A percentile compares a stretch with the other conserved stretches of the same genome.
These are phyloP conservation scores for Mortierella sp. DNA, from an alignment of 371 early-diverging fungal genomes.

Conservation along the genomic window DNA sequence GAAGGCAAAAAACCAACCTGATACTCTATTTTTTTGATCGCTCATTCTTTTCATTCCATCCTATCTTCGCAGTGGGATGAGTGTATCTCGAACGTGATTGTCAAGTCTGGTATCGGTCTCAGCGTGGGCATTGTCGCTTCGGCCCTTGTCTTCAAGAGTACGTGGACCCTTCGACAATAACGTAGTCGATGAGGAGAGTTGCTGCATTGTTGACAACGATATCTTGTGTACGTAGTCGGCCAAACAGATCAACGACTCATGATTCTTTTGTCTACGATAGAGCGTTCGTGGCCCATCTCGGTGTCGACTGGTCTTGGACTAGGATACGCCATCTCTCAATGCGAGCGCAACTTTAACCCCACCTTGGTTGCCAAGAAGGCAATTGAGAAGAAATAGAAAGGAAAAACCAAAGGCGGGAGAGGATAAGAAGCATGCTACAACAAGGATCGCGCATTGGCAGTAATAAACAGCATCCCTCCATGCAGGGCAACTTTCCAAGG, in stretches of 20 bases:
- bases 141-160: constrained; percentile 90
- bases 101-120: constrained; percentile 88
- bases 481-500: no score
- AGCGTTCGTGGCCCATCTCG: constrained; percentile 91
- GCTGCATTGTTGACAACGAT: no score
- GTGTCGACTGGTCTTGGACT: constrained; percentile 88
- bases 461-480: constrained; percentile 1
- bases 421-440: background rate
- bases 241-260: background rate
- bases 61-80: constrained; percentile 79
- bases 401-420: background rate
- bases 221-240: background rate
- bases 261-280: constrained; percentile 53
- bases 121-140: constrained; percentile 90
- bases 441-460: background rate
- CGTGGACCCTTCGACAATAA: constrained; percentile 33
- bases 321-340: constrained; percentile 89
- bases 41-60: background rate
- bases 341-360: constrained; percentile 67
- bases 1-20: background rate
- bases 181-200: no score
- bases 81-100: constrained; percentile 85
- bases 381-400: constrained; percentile 39
- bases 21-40: background rate
- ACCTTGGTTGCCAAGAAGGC: constrained; percentile 34